phyloP scores from a whole-genome alignment of 345 rosid species.

The Melaleuca alternifolia region DNA sequence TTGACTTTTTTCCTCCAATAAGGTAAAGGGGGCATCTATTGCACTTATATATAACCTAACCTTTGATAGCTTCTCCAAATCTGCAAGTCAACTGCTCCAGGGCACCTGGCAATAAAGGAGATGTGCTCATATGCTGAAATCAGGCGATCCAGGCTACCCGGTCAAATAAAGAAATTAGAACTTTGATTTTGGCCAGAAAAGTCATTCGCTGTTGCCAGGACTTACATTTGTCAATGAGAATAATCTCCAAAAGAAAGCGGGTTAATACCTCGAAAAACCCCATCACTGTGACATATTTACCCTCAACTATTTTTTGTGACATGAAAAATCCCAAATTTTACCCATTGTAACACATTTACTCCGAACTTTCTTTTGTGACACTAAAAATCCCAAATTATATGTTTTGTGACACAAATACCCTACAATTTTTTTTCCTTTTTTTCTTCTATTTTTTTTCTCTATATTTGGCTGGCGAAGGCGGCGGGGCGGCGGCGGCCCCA shows the following conservation, averaged over 20 bases:
- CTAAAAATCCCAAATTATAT: too few species aligned
- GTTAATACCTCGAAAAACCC: too few species aligned
- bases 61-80: neutral
- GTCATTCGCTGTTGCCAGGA: neutral
- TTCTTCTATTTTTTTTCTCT: too few species aligned
- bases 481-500: too few species aligned
- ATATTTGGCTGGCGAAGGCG: too few species aligned
- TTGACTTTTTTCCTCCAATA: neutral
- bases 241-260: neutral
- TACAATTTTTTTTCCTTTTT: too few species aligned
- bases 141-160: neutral
- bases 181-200: neutral
- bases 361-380: too few species aligned
- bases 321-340: too few species aligned
- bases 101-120: neutral
- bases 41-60: neutral
- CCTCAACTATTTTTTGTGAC: too few species aligned
- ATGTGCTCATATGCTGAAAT: neutral
- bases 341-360: too few species aligned
- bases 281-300: too few species aligned
- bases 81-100: neutral
- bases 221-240: neutral
- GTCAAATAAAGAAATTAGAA: neutral
- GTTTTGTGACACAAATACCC: too few species aligned
- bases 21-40: neutral